phyloP scores from a whole-genome alignment of 768 basidiomycete species.

The Mycena leptocephala region DNA sequence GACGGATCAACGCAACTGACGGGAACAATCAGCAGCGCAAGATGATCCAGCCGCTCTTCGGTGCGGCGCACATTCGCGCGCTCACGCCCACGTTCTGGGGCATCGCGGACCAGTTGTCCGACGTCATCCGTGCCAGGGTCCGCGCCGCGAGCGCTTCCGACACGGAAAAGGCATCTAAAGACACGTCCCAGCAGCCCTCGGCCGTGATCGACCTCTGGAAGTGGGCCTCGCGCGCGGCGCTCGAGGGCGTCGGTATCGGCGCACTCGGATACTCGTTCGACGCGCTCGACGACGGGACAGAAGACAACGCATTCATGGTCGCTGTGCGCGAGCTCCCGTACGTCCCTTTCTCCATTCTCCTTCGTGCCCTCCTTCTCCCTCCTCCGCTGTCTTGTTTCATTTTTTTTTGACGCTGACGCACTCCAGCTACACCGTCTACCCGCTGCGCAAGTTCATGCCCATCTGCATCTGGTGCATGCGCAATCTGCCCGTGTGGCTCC shows the following conservation, averaged over 20 bases:
- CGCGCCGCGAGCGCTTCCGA: background rate
- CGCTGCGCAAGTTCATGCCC: slow-evolving; percentile 20
- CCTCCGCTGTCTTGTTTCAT: background rate
- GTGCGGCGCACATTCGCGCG: slow-evolving; percentile 8
- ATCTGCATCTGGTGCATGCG: slow-evolving; percentile 22
- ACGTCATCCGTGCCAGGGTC: slow-evolving; percentile 11
- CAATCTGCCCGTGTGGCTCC: slow-evolving; percentile 15
- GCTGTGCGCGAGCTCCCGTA: slow-evolving; percentile 16
- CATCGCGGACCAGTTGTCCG: background rate
- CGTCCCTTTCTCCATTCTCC: background rate
- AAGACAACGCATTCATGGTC: slow-evolving; percentile 16
- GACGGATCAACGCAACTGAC: slow-evolving; percentile 1
- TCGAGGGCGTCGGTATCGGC: slow-evolving; percentile 14
- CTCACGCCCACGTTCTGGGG: slow-evolving; percentile 13
- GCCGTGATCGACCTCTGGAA: slow-evolving; percentile 14
- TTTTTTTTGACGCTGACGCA: background rate
- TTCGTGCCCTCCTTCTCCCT: background rate
- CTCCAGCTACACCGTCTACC: slow-evolving; percentile 17
- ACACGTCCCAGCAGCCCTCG: background rate
- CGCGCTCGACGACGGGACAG: slow-evolving; percentile 9
- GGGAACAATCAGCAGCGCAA: slow-evolving; percentile 15
- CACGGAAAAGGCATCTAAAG: background rate
- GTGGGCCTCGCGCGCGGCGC: slow-evolving; percentile 15
- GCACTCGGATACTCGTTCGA: slow-evolving; percentile 11
- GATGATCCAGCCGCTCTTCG: slow-evolving; percentile 23